Conservation (phyloP, 306 rosid species). For the Medicago lupulina region DNA sequence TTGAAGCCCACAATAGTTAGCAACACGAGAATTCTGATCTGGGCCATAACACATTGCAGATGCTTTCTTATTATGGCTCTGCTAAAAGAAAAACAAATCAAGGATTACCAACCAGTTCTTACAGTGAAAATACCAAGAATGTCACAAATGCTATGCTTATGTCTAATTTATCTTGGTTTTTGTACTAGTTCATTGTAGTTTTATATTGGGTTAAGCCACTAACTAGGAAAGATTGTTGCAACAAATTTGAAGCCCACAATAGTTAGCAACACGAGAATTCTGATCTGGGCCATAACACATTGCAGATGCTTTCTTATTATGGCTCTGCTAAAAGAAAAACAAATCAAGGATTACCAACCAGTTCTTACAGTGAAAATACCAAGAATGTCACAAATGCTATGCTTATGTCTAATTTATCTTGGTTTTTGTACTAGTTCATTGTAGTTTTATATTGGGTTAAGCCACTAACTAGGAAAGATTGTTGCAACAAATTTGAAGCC, state of each 20-base stretch:
- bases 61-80: conserved; percentile 57
- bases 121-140: conserved; percentile 14
- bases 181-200: conserved; percentile 1
- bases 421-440: background rate
- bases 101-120: conserved; percentile 36
- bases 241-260: conserved; percentile 48
- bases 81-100: conserved; percentile 31
- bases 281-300: conserved; percentile 78
- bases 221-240: conserved; percentile 14
- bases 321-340: conserved; percentile 46
- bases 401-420: conserved; percentile 1
- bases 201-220: conserved; percentile 6
- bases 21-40: conserved; percentile 72
- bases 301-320: conserved; percentile 55
- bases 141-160: conserved; percentile 2
- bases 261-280: conserved; percentile 70
- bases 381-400: conserved; percentile 7
- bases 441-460: conserved; percentile 12
- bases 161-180: background rate
- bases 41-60: conserved; percentile 75
- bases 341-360: conserved; percentile 38
- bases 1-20: conserved; percentile 60
- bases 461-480: background rate
- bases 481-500: conserved; percentile 30
- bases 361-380: conserved; percentile 17